phyloP scores from a whole-genome alignment of 163 green algal species.

The Chlamydomonas reinhardtii region DNA sequence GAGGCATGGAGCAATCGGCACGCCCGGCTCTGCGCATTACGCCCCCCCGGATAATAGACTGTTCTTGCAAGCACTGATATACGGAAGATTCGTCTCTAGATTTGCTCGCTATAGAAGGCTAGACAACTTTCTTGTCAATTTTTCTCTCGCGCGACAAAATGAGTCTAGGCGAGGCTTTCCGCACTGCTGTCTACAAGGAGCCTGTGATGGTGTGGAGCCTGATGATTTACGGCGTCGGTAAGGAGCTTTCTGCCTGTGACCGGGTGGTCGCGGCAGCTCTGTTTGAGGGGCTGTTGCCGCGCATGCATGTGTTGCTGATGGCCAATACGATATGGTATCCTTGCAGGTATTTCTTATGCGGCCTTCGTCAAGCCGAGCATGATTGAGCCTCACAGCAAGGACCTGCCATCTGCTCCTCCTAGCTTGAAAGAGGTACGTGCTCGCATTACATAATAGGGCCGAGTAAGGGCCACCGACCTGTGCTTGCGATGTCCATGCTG shows the following conservation, averaged over 20 bases:
- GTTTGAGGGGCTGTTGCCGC: no score
- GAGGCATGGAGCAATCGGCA: no score
- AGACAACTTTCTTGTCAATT: no score
- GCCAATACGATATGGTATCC: no score
- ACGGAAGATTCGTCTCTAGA: no score
- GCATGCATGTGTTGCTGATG: no score
- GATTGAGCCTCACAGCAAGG: slow-evolving; percentile 35
- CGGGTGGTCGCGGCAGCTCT: not conserved
- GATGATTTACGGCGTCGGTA: slow-evolving; percentile 53
- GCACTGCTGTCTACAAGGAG: slow-evolving; percentile 50
- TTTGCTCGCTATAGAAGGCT: no score
- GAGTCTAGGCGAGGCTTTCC: slow-evolving; percentile 30
- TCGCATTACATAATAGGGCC: not conserved
- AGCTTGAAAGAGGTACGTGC: slow-evolving; percentile 39
- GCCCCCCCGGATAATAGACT: no score
- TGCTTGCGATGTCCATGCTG: no score
- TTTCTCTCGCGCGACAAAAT: not conserved
- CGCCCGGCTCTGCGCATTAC: no score
- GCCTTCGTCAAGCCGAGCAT: slow-evolving; percentile 27
- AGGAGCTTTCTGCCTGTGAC: not conserved
- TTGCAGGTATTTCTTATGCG: slow-evolving; percentile 24
- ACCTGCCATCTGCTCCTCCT: slow-evolving; percentile 39
- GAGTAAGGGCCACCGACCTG: no score
- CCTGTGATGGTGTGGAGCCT: slow-evolving; percentile 54
- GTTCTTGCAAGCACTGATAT: no score